A percentile compares a stretch with the other conserved stretches of the same genome.
Conservation (phyloP, 1,284 basidiomycete genomes). For the Sanghuangporus weigelae region DNA sequence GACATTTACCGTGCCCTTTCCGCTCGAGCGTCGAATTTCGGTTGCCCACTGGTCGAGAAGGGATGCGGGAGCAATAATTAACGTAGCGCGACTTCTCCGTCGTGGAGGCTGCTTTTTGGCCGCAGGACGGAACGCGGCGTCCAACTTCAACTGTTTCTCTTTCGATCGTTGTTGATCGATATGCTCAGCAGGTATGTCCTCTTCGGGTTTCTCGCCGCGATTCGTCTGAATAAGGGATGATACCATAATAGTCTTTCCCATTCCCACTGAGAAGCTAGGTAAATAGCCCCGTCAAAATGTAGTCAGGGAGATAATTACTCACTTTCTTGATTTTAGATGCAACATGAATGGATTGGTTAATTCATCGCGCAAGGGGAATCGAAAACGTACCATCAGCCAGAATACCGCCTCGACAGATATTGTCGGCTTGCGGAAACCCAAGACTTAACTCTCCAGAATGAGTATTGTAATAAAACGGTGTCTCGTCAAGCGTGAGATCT, state of each 20-base stretch:
- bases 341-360: neutral
- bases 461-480: slow-evolving; percentile 81
- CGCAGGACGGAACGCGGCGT: slow-evolving; percentile 51
- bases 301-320: slow-evolving; percentile 4
- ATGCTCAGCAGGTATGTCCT: slow-evolving; percentile 28
- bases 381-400: slow-evolving; percentile 59
- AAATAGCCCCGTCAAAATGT: neutral
- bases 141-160: slow-evolving; percentile 55
- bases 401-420: slow-evolving; percentile 80
- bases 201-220: slow-evolving; percentile 36
- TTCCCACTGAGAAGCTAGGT: slow-evolving; percentile 56
- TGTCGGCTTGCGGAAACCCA: slow-evolving; percentile 79
- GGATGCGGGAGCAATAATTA: slow-evolving; percentile 92
- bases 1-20: slow-evolving; percentile 62
- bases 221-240: slow-evolving; percentile 87
- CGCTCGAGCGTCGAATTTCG: slow-evolving; percentile 75
- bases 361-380: neutral
- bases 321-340: slow-evolving; percentile 24
- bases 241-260: slow-evolving; percentile 98
- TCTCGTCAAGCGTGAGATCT: slow-evolving; percentile 67
- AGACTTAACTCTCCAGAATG: slow-evolving; percentile 95
- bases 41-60: slow-evolving; percentile 88
- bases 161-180: slow-evolving; percentile 30
- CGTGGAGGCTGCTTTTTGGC: slow-evolving; percentile 20
- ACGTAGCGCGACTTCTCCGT: slow-evolving; percentile 50